Base-by-base conservation (phyloP, 1,284 basidiomycete genomes). In the Coniferiporia weirii region DNA sequence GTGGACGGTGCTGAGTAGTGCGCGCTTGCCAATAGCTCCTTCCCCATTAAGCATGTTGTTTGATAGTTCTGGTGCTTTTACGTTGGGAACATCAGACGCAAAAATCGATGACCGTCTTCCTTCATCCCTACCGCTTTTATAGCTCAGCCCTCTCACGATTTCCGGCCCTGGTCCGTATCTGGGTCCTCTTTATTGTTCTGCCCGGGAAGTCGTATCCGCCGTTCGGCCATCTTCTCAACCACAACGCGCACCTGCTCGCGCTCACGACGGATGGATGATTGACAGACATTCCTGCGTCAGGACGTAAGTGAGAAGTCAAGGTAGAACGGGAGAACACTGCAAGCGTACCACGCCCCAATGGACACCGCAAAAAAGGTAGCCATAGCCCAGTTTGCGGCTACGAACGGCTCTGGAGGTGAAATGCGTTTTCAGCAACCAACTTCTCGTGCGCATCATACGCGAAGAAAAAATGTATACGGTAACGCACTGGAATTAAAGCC, bases 171-270 rank as follows among this genome's bases (percentile, higher is more conserved):
- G 2, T 43, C 40, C n/a, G 12, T n/a, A n/a, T 43, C 40, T 43
- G 27, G 5, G 5, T 27, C 27, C 27, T 3, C 40, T 43, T 57
- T 57, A 20, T 20, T 32, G 10, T 60, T 54, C 44, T 51, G 47
- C 19, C 44, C 49, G 20, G 59, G 49, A 22, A 54, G 59, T 17
- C 59, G 66, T 56, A 78, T 71, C 34, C 50, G 52, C 55, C 82
- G 76, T 62, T 77, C 79, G 27, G 84, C 85, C 68, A 85, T 78
- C 53, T 76, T 77, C 66, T 87, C 83, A 34, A 86, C 78, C 19
- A 87, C 78, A 59, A 75, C 76, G 55, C 80, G 76, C 27, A 88
- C 70, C 60, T 77, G 77, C 54, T 73, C 73, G 32, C 81, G 78
- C 69, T 89, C 87, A 46, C 77, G 74, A 50, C 73, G 70, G 50